Conservation (phyloP, 2,329 filamentous ascomycete genomes). For the Paecilomyces dactylethromorphus region DNA sequence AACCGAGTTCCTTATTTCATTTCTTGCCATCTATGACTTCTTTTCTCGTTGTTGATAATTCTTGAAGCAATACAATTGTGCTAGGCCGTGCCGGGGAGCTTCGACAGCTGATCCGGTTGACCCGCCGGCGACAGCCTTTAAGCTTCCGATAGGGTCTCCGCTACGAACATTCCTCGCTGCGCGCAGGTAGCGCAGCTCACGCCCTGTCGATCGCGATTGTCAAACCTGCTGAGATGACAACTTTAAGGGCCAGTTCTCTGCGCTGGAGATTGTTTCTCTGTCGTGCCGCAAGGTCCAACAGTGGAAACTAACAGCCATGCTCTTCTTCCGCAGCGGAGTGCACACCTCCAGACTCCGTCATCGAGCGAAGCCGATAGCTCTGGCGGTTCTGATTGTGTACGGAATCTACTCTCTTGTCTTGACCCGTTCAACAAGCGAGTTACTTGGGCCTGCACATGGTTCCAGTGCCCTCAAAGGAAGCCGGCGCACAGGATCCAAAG, state of each 20-base stretch:
- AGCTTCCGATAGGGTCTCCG: not conserved
- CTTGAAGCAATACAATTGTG: not conserved
- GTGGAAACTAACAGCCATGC: conserved; percentile 14
- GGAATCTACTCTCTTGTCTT: conserved; percentile 28
- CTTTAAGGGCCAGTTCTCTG: not conserved
- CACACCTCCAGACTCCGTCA: conserved; percentile 28
- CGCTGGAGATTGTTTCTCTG: not conserved
- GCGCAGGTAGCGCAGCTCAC: not conserved
- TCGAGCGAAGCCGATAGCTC: conserved; percentile 25
- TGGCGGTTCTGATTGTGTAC: conserved; percentile 26
- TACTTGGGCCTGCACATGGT: not conserved
- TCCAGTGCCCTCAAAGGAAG: no score
- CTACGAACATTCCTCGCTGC: not conserved
- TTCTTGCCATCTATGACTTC: no score
- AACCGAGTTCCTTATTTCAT: not conserved
- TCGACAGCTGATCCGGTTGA: not conserved
- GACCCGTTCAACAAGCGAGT: conserved; percentile 6
- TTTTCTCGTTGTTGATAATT: not conserved
- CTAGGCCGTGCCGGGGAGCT: not conserved
- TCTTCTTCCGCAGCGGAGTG: conserved; percentile 25
- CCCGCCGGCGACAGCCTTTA: not conserved
- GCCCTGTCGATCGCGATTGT: not conserved
- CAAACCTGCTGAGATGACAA: not conserved
- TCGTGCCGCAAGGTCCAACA: not conserved
- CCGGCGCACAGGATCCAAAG: not conserved